Conservation (phyloP, 208 protist genomes). For the Acanthamoeba sp. region DNA sequence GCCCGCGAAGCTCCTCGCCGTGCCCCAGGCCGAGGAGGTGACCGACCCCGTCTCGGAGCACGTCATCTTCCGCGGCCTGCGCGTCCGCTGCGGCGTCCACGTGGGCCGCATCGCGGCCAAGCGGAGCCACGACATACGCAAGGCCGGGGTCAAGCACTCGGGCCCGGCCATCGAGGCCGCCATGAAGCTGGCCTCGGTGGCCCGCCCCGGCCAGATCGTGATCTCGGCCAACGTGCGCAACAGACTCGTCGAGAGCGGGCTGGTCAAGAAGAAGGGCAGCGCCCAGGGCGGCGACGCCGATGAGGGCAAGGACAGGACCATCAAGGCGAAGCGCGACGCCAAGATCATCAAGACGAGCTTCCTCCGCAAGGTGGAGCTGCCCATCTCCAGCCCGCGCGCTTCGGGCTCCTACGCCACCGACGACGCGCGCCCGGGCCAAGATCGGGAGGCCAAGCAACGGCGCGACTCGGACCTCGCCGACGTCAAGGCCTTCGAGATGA, state of each 20-base stretch:
- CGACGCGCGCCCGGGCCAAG: background rate
- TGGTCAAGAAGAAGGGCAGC: background rate
- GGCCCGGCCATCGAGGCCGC: slow-evolving; percentile 20
- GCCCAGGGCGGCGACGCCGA: background rate
- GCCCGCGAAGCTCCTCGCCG: background rate
- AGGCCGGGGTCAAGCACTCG: background rate
- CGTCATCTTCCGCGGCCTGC: slow-evolving; percentile 17
- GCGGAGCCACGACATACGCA: background rate
- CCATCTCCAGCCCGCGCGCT: background rate
- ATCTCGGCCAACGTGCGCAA: slow-evolving; percentile 16
- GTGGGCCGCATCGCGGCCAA: background rate
- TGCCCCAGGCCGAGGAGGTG: background rate
- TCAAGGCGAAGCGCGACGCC: background rate
- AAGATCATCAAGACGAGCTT: slow-evolving; percentile 4
- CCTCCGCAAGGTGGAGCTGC: slow-evolving; percentile 43
- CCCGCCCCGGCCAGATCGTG: slow-evolving; percentile 25
- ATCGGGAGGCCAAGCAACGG: background rate
- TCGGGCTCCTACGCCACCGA: background rate
- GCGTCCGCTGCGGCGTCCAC: slow-evolving; percentile 35
- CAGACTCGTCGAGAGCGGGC: background rate
- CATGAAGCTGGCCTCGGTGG: slow-evolving; percentile 38
- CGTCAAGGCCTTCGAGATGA: slow-evolving; percentile 17
- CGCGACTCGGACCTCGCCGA: background rate
- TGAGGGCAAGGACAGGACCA: background rate
- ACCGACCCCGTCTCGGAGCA: background rate